These are phyloP conservation scores for Termitomyces sp. DNA, from an alignment of 768 basidiomycete species.

Conservation along the genomic window DNA sequence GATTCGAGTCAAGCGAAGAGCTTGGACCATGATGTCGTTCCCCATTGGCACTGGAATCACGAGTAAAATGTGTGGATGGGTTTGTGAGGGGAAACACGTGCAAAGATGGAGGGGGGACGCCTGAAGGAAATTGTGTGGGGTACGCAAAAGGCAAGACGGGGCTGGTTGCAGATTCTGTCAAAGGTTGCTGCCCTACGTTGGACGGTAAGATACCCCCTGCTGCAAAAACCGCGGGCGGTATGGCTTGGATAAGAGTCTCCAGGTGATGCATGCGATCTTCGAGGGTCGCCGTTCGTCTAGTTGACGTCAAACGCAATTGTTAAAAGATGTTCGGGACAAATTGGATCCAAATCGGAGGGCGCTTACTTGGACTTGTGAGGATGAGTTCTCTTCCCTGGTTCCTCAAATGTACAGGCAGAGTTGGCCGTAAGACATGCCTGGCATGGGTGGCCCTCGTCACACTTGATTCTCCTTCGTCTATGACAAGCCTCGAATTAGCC, in stretches of 20 bases:
- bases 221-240: constrained; percentile 75
- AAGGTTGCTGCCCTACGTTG: constrained; percentile 26
- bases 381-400: constrained; percentile 80
- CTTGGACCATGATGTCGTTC: constrained; percentile 35
- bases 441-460: constrained; percentile 86
- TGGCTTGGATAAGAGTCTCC: constrained; percentile 79
- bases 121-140: constrained; percentile 33
- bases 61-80: constrained; percentile 73
- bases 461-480: constrained; percentile 81
- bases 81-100: constrained; percentile 76
- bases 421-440: constrained; percentile 82
- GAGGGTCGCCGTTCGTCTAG: constrained; percentile 73
- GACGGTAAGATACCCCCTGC: constrained; percentile 41
- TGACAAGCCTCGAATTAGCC: constrained; percentile 2
- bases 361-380: constrained; percentile 85
- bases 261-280: constrained; percentile 89
- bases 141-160: constrained; percentile 25
- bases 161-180: constrained; percentile 18
- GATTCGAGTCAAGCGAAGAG: constrained; percentile 36
- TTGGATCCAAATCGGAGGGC: constrained; percentile 2
- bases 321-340: neutral
- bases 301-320: constrained; percentile 7
- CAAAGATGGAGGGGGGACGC: constrained; percentile 75
- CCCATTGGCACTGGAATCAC: constrained; percentile 33
- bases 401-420: constrained; percentile 82